Evolutionary conservation across 768 basidiomycete genomes (phyloP), one percentile per base, ranked within the genome.

Genomic region (Pholiota microspora): DNA sequence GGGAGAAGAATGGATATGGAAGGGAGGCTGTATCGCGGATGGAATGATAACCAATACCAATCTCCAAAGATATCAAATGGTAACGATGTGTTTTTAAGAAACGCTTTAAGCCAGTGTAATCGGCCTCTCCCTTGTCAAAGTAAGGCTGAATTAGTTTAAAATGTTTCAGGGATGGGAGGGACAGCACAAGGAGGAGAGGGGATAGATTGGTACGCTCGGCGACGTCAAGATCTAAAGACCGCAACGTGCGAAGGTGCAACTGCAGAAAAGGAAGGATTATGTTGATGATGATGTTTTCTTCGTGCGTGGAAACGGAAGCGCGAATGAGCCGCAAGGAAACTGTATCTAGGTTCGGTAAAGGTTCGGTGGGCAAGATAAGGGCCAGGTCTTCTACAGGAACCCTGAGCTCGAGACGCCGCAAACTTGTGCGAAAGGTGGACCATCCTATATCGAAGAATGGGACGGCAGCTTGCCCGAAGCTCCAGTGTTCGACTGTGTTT

Each of bases 231-330:
- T 35, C 38, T 13, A 67, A 52, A 1, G 60, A 57, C 10, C 52
- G 49, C 21, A 68, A 50, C 7, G 57, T 62, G 3, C 15, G 9
- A 21, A 51, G 46, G 32, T 69, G 65, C 18, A 57, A 58, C 45
- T 64, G 63, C 23, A 70, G 52, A 49, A 68, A 68, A 15, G 65
- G 67, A 21, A 61, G 44, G 12, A 69, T 38, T 1, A 51, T 53
- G 13, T 59, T 49, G 12, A 47, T 4, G 8, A 64, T 23, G 3
- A 64, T 58, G 1, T n/a, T 27, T 13, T 31, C 49, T 6, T 42
- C 36, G 45, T 64, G 51, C 7, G 64, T 62, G 7, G 44, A 54
- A 15, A 51, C 35, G 36, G 61, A 61, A 0, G 61, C 60, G n/a
- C 59, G 56, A 5, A 56, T 59, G 15, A 69, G 46, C 15, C 28